Evolutionary conservation across 805 yeast genomes (phyloP), one percentile per base, ranked within the genome.

Genomic region (Wickerhamiella alocasiicola): DNA sequence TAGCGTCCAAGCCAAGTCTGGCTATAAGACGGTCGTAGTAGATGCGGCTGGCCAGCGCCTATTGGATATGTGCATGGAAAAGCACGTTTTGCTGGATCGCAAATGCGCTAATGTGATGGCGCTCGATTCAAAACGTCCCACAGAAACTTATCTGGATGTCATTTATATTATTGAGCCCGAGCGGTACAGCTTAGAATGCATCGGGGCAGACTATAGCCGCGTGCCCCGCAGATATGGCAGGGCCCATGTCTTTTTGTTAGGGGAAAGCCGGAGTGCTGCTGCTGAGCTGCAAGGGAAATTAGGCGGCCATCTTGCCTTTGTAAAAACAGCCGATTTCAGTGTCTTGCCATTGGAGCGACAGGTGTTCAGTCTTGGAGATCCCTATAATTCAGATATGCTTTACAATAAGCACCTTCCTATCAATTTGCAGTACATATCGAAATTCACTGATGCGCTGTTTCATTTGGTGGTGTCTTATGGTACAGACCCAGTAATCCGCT

Each of bases 401-500:
- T 87, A 75, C 58, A 85, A 76, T 53, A 64, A 64, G 21, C 36
- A 42, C n/a, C 33, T 39, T 2, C 56, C 62, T 27, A 79, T 75
- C 43, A 61, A 78, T 35, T 65, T 70, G 16, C 66, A 64, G 24
- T 78, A 79, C 43, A 65, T 83, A 12, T 62, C 67, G 15, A 60
- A 59, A 39, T 72, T 81, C 0, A 83, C 88, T 1, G 63, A 71
- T 9, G 54, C 83, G 17, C 64, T 91, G 49, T 74, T 84, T 23
- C 74, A 78, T 48, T 51, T 83, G 18, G 81, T 94, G 65, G 72
- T 81, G 6, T 55, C 80, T 7, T 75, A 91, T 1, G 93, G 93
- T 11, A 96, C 87, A 54, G 82, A 80, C 50, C 98, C 98, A 2
- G 71, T 80, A 32, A 73, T 91, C 16, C 67, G 98, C 49, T 82